Evolutionary conservation across 2,329 filamentous ascomycete genomes (phyloP).

Genomic region (Raffaelea ambrosiae): DNA sequence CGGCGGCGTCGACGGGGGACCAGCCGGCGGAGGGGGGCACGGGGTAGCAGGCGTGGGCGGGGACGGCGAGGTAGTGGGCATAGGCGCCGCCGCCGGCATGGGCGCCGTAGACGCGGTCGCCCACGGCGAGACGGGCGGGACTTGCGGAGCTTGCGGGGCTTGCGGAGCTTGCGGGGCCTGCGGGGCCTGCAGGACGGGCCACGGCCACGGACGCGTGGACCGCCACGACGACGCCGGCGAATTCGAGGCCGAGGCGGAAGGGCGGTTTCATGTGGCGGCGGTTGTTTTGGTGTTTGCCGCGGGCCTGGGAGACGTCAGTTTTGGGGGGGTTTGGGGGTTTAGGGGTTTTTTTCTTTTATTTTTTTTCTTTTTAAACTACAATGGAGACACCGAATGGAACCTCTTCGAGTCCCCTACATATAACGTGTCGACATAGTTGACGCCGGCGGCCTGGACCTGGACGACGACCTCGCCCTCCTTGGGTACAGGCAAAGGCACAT

Average conservation of each 20-base stretch:
- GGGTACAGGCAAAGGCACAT: conserved; percentile 22
- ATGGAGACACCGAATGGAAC: not conserved
- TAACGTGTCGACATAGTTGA: conserved; percentile 53
- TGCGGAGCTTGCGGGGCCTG: conserved; percentile 2
- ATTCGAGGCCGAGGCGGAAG: conserved; percentile 53
- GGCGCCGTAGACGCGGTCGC: conserved; percentile 45
- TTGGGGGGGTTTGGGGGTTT: no score
- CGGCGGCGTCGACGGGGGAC: conserved; percentile 40
- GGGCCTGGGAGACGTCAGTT: conserved; percentile 23
- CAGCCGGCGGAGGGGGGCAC: conserved; percentile 38
- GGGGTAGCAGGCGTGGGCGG: conserved; percentile 26
- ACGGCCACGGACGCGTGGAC: no score
- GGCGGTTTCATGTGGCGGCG: conserved; percentile 44
- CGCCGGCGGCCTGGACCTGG: conserved; percentile 41
- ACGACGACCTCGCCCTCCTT: conserved; percentile 31
- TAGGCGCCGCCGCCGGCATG: conserved; percentile 35
- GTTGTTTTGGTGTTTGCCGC: conserved; percentile 54
- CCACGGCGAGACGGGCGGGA: conserved; percentile 25
- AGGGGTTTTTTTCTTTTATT: no score
- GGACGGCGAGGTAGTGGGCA: conserved; percentile 38
- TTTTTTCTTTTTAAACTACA: no score
- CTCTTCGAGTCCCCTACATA: conserved; percentile 33
- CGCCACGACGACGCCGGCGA: conserved; percentile 40
- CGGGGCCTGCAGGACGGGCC: no score
- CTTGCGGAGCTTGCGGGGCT: conserved; percentile 9